These are phyloP conservation scores for Termitomyces sp. DNA, from an alignment of 768 basidiomycete species.

Conservation along the genomic window DNA sequence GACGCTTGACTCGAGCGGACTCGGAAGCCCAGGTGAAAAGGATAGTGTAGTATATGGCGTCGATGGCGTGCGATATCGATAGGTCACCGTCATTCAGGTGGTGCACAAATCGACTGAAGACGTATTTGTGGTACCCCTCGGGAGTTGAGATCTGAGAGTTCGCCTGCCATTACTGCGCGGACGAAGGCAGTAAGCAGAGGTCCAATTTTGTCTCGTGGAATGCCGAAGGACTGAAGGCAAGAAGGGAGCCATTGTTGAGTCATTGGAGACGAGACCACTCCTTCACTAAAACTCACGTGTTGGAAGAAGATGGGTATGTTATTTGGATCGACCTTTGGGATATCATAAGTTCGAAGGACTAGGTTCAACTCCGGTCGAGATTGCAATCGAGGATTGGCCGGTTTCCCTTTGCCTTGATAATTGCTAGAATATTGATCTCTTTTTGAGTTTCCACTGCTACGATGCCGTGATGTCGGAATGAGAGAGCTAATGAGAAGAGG, in stretches of 20 bases:
- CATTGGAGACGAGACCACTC: constrained; percentile 35
- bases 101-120: constrained; percentile 42
- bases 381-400: neutral
- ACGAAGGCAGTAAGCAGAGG: constrained; percentile 45
- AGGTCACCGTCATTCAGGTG: constrained; percentile 26
- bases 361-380: neutral
- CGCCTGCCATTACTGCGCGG: constrained; percentile 34
- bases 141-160: constrained; percentile 28
- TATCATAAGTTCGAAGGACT: neutral
- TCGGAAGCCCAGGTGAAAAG: constrained; percentile 57
- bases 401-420: neutral
- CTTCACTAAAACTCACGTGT: constrained; percentile 33
- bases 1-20: constrained; percentile 22
- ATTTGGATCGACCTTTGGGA: constrained; percentile 12
- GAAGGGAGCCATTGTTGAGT: constrained; percentile 30
- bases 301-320: constrained; percentile 33
- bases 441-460: neutral
- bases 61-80: constrained; percentile 29
- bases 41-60: constrained; percentile 49
- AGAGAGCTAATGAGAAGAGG: no score
- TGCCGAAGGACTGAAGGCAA: constrained; percentile 50
- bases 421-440: neutral
- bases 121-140: constrained; percentile 32
- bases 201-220: constrained; percentile 36
- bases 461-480: constrained; percentile 8